Base-by-base conservation (phyloP, 163 green algal genomes). In the Picocystis sp. region DNA sequence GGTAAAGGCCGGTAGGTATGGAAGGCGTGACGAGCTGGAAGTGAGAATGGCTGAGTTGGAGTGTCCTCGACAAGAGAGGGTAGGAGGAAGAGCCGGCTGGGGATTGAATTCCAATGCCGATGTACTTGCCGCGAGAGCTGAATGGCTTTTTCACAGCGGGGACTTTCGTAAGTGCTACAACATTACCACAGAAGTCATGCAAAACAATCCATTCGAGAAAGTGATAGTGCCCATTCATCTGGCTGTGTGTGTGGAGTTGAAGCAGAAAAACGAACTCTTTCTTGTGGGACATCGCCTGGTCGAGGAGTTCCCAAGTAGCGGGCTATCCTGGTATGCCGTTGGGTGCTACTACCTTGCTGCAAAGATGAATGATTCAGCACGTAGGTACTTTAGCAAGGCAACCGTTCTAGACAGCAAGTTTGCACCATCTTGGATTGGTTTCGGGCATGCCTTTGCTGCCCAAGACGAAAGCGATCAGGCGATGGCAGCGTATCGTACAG, bases 381-480 rank as follows among this genome's bases (percentile, higher is more conserved):
- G 85, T 0, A 71, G 76, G 22, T 83, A 89, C 70, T 92, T 97
- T 72, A 75, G 61, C 56, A 87, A 87, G 56, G 78, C 89, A 1
- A 96, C 85, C 2, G 50, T 59, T n/a, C 50, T 94, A 47, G 79
- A 93, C 21, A 47, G 58, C n/a, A 46, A 61, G 48, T 92, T 87
- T 64, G 84, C 82, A n/a, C 72, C 81, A 2, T 85, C 84, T 0
- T 98, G 89, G 89, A 65, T 97, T 1, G 89, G 71, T 9, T 94
- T 91, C 66, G 89, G 80, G 2, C 74, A 94, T 52, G 77, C 87
- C 0, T 94, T 93, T 75, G 76, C 81, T 3, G 76, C 74, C 42
- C 81, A 90, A 59, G 89, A 94, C 52, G 87, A 97, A 57, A 82
- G 71, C 41, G 87, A 95, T 59, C 80, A 95, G 71, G 90, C 90